phyloP scores from a whole-genome alignment of 768 basidiomycete species.

The Leccinum pellstonianum region DNA sequence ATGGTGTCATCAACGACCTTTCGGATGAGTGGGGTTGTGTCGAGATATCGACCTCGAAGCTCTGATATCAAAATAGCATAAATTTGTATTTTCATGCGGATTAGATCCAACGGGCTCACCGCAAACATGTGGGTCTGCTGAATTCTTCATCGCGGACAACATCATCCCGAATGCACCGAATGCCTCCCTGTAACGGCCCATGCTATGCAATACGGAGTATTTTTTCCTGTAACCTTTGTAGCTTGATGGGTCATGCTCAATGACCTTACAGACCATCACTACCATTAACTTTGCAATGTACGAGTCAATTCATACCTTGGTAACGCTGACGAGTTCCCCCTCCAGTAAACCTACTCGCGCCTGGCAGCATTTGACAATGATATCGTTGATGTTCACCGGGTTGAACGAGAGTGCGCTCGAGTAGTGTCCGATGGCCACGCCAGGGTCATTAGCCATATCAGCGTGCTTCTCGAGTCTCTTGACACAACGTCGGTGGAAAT shows the following conservation, averaged over 20 bases:
- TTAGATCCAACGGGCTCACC: too few relatives aligned
- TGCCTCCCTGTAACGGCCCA: background rate
- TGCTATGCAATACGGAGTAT: background rate
- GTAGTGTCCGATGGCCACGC: too few relatives aligned
- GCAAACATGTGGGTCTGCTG: rapidly evolving
- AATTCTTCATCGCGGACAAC: background rate
- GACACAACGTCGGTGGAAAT: too few relatives aligned
- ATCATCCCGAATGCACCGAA: background rate
- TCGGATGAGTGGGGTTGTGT: too few relatives aligned
- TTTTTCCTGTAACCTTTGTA: background rate
- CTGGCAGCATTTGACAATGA: background rate
- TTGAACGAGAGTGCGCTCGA: too few relatives aligned
- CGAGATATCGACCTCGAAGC: background rate
- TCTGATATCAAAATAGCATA: too few relatives aligned
- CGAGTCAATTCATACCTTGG: background rate
- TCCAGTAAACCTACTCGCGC: background rate
- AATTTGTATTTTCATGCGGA: too few relatives aligned
- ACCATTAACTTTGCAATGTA: background rate
- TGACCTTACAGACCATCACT: background rate
- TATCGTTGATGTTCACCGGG: background rate
- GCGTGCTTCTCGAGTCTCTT: too few relatives aligned
- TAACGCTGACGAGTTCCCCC: background rate
- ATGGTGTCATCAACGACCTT: too few relatives aligned
- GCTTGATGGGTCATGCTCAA: background rate
- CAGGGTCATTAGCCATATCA: background rate